phyloP scores from a whole-genome alignment of 208 protist species.

The Trypanosomatidae sp. region DNA sequence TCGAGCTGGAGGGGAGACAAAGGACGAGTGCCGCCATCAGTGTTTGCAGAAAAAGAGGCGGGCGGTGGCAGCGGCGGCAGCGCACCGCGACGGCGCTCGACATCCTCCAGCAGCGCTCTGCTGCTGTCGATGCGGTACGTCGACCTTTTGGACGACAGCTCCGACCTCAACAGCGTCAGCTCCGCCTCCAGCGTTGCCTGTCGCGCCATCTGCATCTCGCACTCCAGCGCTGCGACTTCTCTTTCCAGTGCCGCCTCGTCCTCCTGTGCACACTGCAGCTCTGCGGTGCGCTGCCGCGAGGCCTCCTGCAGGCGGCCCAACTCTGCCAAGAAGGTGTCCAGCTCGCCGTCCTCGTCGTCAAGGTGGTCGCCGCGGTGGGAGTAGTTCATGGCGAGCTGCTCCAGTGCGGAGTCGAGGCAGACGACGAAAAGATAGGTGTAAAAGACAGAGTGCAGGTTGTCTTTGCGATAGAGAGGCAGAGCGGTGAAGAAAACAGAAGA shows the following conservation, averaged over 20 bases:
- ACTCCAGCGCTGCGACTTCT: not conserved
- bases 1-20: too few species aligned
- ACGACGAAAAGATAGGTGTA: too few species aligned
- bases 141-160: not conserved
- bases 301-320: conserved; percentile 17
- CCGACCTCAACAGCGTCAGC: conserved; percentile 2
- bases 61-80: too few species aligned
- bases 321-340: conserved; percentile 26
- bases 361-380: too few species aligned
- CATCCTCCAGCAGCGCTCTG: not conserved
- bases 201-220: conserved; percentile 3
- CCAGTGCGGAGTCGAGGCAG: not conserved
- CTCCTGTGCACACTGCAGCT: conserved; percentile 5
- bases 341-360: too few species aligned
- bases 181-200: conserved; percentile 15
- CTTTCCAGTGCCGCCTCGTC: conserved; percentile 5
- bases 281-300: not conserved
- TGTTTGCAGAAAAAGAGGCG: too few species aligned
- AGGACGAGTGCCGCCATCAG: too few species aligned
- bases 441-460: too few species aligned
- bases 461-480: too few species aligned
- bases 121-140: not conserved
- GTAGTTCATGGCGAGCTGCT: too few species aligned
- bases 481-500: too few species aligned
- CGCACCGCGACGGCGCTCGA: too few species aligned